Conservation (phyloP, 371 early-diverging fungal genomes). For the Mortierella sp. region DNA sequence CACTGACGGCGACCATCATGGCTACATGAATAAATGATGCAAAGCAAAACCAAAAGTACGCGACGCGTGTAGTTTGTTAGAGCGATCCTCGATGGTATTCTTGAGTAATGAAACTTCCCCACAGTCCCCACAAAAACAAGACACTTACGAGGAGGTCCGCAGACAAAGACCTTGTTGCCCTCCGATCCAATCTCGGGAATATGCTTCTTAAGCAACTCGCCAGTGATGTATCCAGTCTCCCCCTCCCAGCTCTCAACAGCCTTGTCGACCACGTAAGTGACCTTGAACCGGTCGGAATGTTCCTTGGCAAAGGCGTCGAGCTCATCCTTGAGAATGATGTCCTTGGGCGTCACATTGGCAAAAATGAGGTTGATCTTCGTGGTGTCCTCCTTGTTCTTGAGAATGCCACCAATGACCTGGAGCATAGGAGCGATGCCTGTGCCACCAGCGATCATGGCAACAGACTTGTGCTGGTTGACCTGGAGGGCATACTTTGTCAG, state of each 20-base stretch:
- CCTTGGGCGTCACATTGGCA: conserved; percentile 84
- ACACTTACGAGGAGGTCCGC: conserved; percentile 80
- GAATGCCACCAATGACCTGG: conserved; percentile 69
- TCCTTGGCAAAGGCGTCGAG: conserved; percentile 74
- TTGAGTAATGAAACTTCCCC: too few species aligned
- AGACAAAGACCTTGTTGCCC: conserved; percentile 79
- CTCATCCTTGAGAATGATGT: conserved; percentile 84
- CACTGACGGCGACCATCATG: conserved; percentile 82
- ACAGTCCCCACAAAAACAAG: background rate
- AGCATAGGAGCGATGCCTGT: conserved; percentile 94
- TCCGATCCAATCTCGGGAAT: conserved; percentile 61
- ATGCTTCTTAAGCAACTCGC: conserved; percentile 72
- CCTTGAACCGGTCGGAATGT: conserved; percentile 79
- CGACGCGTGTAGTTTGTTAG: too few species aligned
- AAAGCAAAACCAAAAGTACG: too few species aligned
- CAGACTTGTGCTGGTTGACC: conserved; percentile 66
- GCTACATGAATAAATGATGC: conserved; percentile 31
- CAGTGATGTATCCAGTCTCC: conserved; percentile 73
- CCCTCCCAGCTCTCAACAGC: conserved; percentile 71
- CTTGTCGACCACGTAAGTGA: conserved; percentile 82
- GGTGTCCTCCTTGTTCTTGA: conserved; percentile 75
- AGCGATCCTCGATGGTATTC: too few species aligned
- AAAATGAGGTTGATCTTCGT: conserved; percentile 88
- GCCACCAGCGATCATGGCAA: conserved; percentile 92
- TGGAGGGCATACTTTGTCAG: conserved; percentile 83